These are phyloP conservation scores for Globisporangium nunn DNA, from an alignment of 352 stramenopile genomes.

Conservation along the genomic window DNA sequence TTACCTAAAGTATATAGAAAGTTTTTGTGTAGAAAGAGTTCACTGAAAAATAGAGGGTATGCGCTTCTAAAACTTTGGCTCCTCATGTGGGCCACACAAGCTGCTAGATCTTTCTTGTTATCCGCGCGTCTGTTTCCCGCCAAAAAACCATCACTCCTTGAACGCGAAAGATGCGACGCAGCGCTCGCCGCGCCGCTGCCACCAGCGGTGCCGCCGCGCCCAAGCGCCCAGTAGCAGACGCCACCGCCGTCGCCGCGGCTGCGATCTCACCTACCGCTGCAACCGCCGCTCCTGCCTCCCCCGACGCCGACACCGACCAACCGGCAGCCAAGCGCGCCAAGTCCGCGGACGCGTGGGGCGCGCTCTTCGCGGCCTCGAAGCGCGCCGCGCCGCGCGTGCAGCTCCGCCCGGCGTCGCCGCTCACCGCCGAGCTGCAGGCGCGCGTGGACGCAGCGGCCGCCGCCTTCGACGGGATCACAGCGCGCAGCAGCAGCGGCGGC, in stretches of 20 bases:
- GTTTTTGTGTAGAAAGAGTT: too few species aligned
- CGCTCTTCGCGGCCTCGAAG: constrained; percentile 24
- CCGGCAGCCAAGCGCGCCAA: not conserved
- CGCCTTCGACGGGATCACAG: constrained; percentile 42
- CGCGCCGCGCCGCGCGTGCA: constrained; percentile 6
- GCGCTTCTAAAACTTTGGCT: too few species aligned
- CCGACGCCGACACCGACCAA: not conserved
- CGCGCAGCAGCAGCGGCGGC: constrained; percentile 3
- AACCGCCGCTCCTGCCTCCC: not conserved
- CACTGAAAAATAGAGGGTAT: too few species aligned
- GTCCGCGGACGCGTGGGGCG: constrained; percentile 27
- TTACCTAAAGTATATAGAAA: too few species aligned
- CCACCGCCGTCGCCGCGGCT: not conserved
- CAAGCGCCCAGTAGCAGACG: not conserved
- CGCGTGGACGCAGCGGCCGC: constrained; percentile 37
- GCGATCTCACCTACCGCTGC: not conserved
- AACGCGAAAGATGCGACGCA: not conserved
- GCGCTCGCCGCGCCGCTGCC: not conserved
- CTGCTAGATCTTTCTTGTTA: not conserved
- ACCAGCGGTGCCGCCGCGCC: not conserved
- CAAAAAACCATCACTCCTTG: not conserved
- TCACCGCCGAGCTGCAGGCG: constrained; percentile 33
- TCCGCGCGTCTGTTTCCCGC: not conserved
- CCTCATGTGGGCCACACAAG: not conserved
- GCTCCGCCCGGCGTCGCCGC: constrained; percentile 15